phyloP scores from a whole-genome alignment of 2,329 filamentous ascomycete genomes.

The Colletotrichum echinochloae region DNA sequence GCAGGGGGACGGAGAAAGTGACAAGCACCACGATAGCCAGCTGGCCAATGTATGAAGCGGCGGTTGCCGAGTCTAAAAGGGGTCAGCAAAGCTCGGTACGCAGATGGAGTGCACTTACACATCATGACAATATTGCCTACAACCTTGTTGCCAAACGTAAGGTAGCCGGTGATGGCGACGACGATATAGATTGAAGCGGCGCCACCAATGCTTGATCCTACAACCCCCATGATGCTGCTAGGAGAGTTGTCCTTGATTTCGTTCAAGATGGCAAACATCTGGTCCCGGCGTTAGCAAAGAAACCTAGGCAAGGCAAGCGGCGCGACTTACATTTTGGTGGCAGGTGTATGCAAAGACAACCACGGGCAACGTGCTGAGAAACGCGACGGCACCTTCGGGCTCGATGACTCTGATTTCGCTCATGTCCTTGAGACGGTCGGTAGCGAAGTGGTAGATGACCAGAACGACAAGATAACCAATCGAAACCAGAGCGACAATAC shows the following conservation, averaged over 20 bases:
- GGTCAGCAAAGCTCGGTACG: slow-evolving; percentile 37
- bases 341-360: slow-evolving; percentile 99
- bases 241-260: slow-evolving; percentile 90
- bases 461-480: slow-evolving; percentile 95
- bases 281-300: slow-evolving; percentile 46
- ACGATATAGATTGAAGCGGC: slow-evolving; percentile 90
- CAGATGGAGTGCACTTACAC: slow-evolving; percentile 67
- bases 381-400: slow-evolving; percentile 83
- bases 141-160: slow-evolving; percentile 93
- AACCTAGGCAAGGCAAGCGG: not conserved
- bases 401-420: slow-evolving; percentile 80
- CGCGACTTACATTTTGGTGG: slow-evolving; percentile 84
- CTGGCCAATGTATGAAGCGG: slow-evolving; percentile 90
- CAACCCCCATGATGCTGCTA: slow-evolving; percentile 79
- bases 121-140: slow-evolving; percentile 94
- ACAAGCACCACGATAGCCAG: slow-evolving; percentile 96
- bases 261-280: slow-evolving; percentile 99
- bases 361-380: slow-evolving; percentile 89
- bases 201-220: slow-evolving; percentile 86
- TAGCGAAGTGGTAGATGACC: slow-evolving; percentile 91
- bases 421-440: slow-evolving; percentile 79
- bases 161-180: slow-evolving; percentile 93
- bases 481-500: slow-evolving; percentile 87
- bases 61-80: slow-evolving; percentile 72
- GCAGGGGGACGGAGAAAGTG: slow-evolving; percentile 94